Evolutionary conservation across 2,329 filamentous ascomycete genomes (phyloP).

Genomic region (Purpureocillium lavendulum): DNA sequence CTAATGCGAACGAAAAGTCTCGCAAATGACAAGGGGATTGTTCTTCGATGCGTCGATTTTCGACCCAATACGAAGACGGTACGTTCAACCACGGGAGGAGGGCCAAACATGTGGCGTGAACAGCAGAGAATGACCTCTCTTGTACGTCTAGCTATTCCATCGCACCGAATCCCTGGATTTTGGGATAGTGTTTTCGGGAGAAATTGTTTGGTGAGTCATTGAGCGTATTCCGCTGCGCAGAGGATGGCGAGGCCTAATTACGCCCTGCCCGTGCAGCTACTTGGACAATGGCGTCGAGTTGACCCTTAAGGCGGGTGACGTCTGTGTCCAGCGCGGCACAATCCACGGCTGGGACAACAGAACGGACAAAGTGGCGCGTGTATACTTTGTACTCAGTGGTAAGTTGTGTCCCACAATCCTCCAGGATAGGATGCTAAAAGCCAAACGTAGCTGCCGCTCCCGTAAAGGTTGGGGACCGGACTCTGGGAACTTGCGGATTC

Average conservation of each 20-base stretch:
- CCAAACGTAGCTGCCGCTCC: no score
- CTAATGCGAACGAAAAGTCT: slow-evolving; percentile 8
- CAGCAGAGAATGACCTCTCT: background rate
- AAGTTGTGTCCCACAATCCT: background rate
- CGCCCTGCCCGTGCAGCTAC: slow-evolving; percentile 2
- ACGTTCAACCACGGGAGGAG: background rate
- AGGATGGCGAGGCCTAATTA: no score
- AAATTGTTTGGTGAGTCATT: slow-evolving; percentile 9
- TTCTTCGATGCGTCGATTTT: slow-evolving; percentile 12
- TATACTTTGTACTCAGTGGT: slow-evolving; percentile 12
- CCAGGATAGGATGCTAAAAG: no score
- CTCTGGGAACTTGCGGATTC: no score
- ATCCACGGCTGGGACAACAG: slow-evolving; percentile 13
- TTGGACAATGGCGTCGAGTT: slow-evolving; percentile 12
- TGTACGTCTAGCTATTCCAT: slow-evolving; percentile 9
- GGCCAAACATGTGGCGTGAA: no score
- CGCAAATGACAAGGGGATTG: slow-evolving; percentile 10
- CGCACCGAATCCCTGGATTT: slow-evolving; percentile 14
- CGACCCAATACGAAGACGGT: slow-evolving; percentile 8
- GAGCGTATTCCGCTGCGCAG: no score
- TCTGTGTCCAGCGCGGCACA: slow-evolving; percentile 13
- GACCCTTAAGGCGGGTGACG: slow-evolving; percentile 10
- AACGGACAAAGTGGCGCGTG: slow-evolving; percentile 9
- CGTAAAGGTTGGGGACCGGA: no score
- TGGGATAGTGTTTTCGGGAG: slow-evolving; percentile 10